Base-by-base conservation (phyloP, 352 stramenopile species). In the Aphanomyces invadans region DNA sequence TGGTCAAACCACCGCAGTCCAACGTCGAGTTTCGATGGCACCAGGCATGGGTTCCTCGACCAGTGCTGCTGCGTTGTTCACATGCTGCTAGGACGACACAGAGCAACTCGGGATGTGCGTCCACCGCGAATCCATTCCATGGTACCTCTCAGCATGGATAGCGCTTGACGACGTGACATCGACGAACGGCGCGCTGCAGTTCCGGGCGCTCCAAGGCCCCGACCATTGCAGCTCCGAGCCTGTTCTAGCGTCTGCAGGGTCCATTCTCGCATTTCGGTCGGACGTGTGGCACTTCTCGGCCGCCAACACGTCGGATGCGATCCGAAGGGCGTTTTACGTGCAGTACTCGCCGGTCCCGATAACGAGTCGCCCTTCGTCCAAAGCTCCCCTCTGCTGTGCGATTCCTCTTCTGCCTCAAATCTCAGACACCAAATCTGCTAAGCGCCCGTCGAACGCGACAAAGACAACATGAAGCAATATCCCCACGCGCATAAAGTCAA, bases 91-190 rank as follows among this genome's bases (percentile, higher is more conserved):
- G 33, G 82, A 90, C 57, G 80, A 87, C 54, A 78, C 87, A 32
- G 81, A 90, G 62, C 82, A 90, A 52, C 76, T 89, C 3, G 76
- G 66, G 15, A 90, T 90, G 80, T 88, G 79, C 36, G 70, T 89
- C 25, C 78, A 88, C 28, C 78, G 77, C 15, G 62, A 73, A 3
- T 36, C 26, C 2, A 80, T 90, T 48, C 45, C 55, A 12, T 70
- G 76, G 36, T 90, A 90, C 54, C 38, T 89, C 15, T 90, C 82
- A 5, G 77, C 69, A 19, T 90, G 82, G 82, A 87, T 77, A 53
- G 80, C 82, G 9, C 51, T 90, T 39, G 80, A 90, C 31, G 75
- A 81, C 59, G 68, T 89, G 45, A 80, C 75, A 3, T 23, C 26
- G 29, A 48, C 23, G 3, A 90, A 89, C 62, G 82, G 82, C 0